phyloP scores from a whole-genome alignment of 495 filamentous ascomycete genomes.

The Lindgomyces ingoldianus region DNA sequence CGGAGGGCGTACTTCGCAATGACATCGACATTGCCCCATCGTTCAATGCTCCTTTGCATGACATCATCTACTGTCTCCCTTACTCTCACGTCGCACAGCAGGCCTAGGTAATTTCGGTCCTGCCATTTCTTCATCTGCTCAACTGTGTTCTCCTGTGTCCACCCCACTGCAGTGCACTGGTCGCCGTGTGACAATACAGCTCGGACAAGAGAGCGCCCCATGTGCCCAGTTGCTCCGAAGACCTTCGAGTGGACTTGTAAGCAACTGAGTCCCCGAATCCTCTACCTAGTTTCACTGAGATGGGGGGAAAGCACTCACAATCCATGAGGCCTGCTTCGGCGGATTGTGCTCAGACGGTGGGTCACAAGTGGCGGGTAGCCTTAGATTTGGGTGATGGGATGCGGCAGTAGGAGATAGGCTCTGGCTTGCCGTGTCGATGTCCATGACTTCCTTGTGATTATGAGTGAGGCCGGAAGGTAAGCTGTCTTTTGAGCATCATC shows the following conservation, averaged over 20 bases:
- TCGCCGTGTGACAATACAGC: constrained; percentile 78
- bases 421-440: constrained; percentile 31
- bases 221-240: constrained; percentile 94
- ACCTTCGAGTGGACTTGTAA: constrained; percentile 52
- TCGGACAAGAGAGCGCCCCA: constrained; percentile 87
- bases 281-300: neutral
- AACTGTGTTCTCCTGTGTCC: constrained; percentile 75
- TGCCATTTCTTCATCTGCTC: constrained; percentile 70
- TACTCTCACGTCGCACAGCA: constrained; percentile 87
- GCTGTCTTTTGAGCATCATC: neutral
- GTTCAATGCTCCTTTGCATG: constrained; percentile 65
- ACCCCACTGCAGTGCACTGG: constrained; percentile 84
- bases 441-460: constrained; percentile 22
- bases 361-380: constrained; percentile 42
- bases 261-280: neutral
- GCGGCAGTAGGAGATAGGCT: constrained; percentile 35
- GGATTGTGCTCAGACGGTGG: constrained; percentile 42
- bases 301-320: constrained; percentile 36
- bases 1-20: constrained; percentile 66
- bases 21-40: constrained; percentile 82
- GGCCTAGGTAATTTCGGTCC: constrained; percentile 65
- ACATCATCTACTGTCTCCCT: constrained; percentile 73
- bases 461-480: neutral
- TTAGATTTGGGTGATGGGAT: constrained; percentile 33
- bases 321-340: constrained; percentile 40